Evolutionary conservation across 73 alveolate genomes (phyloP).

Genomic region (Paramecium octaurelia): DNA sequence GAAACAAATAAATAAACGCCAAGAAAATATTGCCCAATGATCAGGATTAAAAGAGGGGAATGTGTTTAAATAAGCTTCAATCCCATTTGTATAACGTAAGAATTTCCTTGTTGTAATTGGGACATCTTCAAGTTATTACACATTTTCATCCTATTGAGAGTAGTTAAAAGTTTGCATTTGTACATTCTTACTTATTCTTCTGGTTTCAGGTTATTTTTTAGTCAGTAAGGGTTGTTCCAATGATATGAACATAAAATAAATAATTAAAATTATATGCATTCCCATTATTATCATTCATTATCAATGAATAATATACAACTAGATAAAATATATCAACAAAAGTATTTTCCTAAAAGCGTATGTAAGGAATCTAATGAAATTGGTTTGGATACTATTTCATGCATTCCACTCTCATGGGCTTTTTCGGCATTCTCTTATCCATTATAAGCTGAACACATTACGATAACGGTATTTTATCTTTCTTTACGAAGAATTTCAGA

Average conservation of each 20-base stretch:
- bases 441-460: constrained; percentile 39
- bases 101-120: background rate
- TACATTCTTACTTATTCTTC: background rate
- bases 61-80: background rate
- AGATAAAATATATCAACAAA: background rate
- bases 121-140: background rate
- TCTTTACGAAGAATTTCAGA: background rate
- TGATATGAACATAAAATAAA: background rate
- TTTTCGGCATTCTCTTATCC: constrained; percentile 6
- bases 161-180: background rate
- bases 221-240: background rate
- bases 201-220: background rate
- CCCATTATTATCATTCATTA: background rate
- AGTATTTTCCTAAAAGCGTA: background rate
- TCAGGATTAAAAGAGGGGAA: constrained; percentile 36
- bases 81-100: background rate
- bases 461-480: background rate
- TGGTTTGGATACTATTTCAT: background rate
- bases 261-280: background rate
- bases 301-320: background rate
- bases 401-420: constrained; percentile 26
- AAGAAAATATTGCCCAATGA: background rate
- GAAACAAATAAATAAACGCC: background rate
- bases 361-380: background rate
- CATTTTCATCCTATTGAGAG: background rate